These are phyloP conservation scores for Theileria annulata DNA, from an alignment of 169 alveolate species.

Conservation along the genomic window DNA sequence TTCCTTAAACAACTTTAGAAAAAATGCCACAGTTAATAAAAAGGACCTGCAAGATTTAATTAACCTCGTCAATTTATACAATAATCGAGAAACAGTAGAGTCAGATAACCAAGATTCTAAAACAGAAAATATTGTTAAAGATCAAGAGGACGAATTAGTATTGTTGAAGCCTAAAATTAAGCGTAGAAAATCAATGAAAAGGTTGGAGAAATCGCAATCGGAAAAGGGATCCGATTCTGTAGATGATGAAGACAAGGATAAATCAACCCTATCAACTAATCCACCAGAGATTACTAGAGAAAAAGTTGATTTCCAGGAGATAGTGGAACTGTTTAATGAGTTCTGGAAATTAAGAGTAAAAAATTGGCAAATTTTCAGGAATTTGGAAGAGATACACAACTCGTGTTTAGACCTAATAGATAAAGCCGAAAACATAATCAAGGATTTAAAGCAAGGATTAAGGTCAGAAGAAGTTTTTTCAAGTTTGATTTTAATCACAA, in stretches of 20 bases:
- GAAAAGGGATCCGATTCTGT: neutral
- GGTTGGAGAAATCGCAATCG: neutral
- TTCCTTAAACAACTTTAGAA: conserved; percentile 36
- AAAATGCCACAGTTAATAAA: conserved; percentile 28
- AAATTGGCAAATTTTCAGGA: conserved; percentile 42
- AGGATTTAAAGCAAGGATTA: conserved; percentile 22
- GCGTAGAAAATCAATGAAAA: neutral
- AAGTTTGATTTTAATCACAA: conserved; percentile 35
- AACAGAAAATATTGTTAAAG: neutral
- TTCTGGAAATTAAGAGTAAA: conserved; percentile 36
- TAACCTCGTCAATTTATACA: conserved; percentile 19
- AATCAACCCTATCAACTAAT: neutral
- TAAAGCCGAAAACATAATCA: conserved; percentile 10
- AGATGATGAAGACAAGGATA: neutral
- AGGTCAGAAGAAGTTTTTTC: conserved; percentile 43
- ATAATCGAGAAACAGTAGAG: neutral
- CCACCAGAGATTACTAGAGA: neutral
- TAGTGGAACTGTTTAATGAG: conserved; percentile 31
- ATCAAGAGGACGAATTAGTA: neutral
- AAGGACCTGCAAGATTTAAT: conserved; percentile 18
- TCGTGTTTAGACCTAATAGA: conserved; percentile 26
- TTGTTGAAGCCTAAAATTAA: neutral
- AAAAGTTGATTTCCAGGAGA: conserved; percentile 19
- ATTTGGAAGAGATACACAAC: conserved; percentile 41
- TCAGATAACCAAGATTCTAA: neutral